A percentile compares a stretch with the other conserved stretches of the same genome.
Evolutionary conservation across 768 basidiomycete genomes (phyloP).

Genomic region (Epithele typhae): DNA sequence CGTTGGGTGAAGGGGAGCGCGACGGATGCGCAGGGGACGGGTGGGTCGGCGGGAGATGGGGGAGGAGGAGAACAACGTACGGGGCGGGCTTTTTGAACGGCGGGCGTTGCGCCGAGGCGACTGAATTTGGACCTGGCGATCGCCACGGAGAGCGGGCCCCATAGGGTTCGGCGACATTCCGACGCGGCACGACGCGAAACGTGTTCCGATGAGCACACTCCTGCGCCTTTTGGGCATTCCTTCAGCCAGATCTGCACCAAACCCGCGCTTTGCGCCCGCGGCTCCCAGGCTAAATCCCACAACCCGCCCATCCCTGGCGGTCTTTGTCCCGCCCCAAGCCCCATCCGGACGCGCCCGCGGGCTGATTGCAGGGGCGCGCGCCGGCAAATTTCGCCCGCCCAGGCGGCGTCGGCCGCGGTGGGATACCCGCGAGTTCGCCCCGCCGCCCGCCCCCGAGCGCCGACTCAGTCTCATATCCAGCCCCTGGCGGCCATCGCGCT

Average conservation of each 20-base stretch:
- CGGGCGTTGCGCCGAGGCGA: conserved; percentile 38
- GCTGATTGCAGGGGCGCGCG: not conserved
- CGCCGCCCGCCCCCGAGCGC: conserved; percentile 6
- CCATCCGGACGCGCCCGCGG: not conserved
- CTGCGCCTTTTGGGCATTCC: conserved; percentile 33
- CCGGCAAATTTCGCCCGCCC: too few species aligned
- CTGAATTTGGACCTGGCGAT: conserved; percentile 49
- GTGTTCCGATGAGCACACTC: conserved; percentile 58
- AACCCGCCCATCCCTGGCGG: not conserved
- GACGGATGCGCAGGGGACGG: conserved; percentile 11
- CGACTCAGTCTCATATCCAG: conserved; percentile 16
- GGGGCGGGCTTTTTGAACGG: conserved; percentile 39
- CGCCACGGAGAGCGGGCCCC: conserved; percentile 49
- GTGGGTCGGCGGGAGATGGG: conserved; percentile 17
- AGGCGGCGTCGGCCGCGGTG: conserved; percentile 2
- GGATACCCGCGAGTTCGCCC: not conserved
- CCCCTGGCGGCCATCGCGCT: conserved; percentile 10
- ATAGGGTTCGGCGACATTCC: conserved; percentile 41
- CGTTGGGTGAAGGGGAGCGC: too few species aligned
- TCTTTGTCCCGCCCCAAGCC: conserved; percentile 7
- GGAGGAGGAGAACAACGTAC: conserved; percentile 25
- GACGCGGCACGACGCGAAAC: conserved; percentile 70
- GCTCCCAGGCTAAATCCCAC: conserved; percentile 2
- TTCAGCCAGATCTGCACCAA: conserved; percentile 18
- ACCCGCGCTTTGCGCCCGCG: conserved; percentile 5